Conservation (phyloP, 2,329 filamentous ascomycete species). For the Cercospora sp. region DNA sequence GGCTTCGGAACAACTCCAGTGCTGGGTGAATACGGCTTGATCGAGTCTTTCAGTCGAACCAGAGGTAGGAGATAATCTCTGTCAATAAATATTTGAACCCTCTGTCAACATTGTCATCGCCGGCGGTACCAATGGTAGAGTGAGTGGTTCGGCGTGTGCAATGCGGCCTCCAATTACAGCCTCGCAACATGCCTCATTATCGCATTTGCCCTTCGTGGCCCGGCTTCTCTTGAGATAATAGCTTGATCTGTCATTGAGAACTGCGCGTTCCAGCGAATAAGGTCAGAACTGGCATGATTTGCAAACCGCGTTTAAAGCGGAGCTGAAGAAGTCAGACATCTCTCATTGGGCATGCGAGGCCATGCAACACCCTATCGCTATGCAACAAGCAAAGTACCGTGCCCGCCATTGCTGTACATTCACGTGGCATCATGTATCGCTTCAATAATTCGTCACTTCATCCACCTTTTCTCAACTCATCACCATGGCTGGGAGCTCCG, state of each 20-base stretch:
- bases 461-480: conserved; percentile 11
- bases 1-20: neutral
- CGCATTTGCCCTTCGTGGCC: neutral
- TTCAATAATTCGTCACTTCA: neutral
- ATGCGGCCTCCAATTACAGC: no score
- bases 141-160: neutral
- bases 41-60: neutral
- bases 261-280: neutral
- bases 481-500: conserved; percentile 14
- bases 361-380: neutral
- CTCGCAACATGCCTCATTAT: no score
- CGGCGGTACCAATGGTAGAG: neutral
- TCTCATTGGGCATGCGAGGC: neutral
- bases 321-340: neutral
- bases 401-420: neutral
- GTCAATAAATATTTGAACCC: no score
- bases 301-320: neutral
- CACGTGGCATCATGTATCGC: neutral
- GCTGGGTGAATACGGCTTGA: neutral
- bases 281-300: neutral
- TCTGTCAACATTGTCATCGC: neutral
- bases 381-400: neutral
- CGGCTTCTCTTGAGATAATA: neutral
- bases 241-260: neutral
- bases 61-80: neutral